These are phyloP conservation scores for Irpex lacteus DNA, from an alignment of 1,284 basidiomycete species.

Conservation along the genomic window DNA sequence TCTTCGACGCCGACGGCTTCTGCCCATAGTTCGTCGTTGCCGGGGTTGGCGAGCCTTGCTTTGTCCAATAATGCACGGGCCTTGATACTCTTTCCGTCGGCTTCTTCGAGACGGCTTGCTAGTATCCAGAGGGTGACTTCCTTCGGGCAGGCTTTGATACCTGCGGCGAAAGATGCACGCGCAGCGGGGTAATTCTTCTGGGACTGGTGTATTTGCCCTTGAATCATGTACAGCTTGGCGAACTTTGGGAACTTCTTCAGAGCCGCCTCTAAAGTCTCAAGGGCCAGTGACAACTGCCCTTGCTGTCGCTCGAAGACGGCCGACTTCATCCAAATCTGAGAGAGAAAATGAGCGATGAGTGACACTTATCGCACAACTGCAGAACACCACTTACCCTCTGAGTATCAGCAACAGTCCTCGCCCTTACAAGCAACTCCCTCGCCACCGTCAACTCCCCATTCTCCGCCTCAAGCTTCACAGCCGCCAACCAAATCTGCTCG, in stretches of 20 bases:
- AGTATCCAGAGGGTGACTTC: slow-evolving; percentile 87
- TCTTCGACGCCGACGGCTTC: slow-evolving; percentile 92
- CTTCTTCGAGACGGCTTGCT: slow-evolving; percentile 84
- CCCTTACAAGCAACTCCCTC: slow-evolving; percentile 82
- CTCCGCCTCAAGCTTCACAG: slow-evolving; percentile 94
- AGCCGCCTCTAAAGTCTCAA: slow-evolving; percentile 74
- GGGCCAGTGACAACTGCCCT: slow-evolving; percentile 69
- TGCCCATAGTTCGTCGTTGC: slow-evolving; percentile 84
- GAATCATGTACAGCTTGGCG: slow-evolving; percentile 94
- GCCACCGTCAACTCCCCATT: slow-evolving; percentile 89
- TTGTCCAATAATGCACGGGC: slow-evolving; percentile 92
- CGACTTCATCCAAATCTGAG: slow-evolving; percentile 97
- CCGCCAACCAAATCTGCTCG: slow-evolving; percentile 96
- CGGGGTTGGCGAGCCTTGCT: slow-evolving; percentile 82
- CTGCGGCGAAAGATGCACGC: slow-evolving; percentile 76
- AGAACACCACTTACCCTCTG: slow-evolving; percentile 62
- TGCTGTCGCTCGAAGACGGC: slow-evolving; percentile 93
- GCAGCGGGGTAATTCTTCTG: slow-evolving; percentile 62
- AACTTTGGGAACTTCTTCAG: slow-evolving; percentile 82
- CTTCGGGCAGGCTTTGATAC: slow-evolving; percentile 82
- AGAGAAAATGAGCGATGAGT: slow-evolving; percentile 10
- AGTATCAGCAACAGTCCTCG: slow-evolving; percentile 87
- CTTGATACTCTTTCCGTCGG: slow-evolving; percentile 86
- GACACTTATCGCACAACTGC: slow-evolving; percentile 5
- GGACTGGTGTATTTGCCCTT: slow-evolving; percentile 84